phyloP scores from a whole-genome alignment of 2,329 filamentous ascomycete species.

The Monilinia polystroma region DNA sequence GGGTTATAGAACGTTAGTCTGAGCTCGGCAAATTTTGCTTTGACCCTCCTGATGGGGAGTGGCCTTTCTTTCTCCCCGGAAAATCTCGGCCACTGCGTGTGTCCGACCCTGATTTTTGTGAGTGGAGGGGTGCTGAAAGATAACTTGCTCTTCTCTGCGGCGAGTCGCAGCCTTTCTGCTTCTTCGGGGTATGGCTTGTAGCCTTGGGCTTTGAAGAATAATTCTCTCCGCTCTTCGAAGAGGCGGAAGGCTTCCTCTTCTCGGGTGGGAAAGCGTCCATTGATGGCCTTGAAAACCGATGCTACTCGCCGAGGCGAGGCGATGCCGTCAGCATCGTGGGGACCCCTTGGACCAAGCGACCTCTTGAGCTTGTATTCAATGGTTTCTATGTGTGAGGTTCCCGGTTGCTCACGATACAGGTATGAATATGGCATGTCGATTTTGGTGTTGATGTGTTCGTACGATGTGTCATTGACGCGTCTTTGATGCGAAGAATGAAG shows the following conservation, averaged over 20 bases:
- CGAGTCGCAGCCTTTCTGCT: background rate
- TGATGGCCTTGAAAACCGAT: background rate
- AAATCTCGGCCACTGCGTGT: slow-evolving; percentile 3
- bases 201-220: background rate
- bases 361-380: background rate
- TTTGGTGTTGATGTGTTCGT: slow-evolving; percentile 40
- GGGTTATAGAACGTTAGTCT: too few species aligned
- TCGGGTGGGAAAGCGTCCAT: background rate
- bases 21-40: too few species aligned
- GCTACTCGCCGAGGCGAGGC: background rate
- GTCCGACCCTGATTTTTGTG: background rate
- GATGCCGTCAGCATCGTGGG: background rate
- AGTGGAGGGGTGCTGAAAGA: background rate
- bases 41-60: too few species aligned
- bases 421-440: slow-evolving; percentile 50
- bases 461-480: background rate
- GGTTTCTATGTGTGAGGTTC: background rate
- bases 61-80: too few species aligned
- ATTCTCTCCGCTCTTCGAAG: background rate
- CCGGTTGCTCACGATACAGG: slow-evolving; percentile 21
- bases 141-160: background rate
- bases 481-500: slow-evolving; percentile 13
- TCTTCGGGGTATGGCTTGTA: background rate
- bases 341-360: background rate
- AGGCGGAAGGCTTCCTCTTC: background rate